phyloP scores from a whole-genome alignment of 2,329 filamentous ascomycete species.

The Lasiodiplodia citricola region DNA sequence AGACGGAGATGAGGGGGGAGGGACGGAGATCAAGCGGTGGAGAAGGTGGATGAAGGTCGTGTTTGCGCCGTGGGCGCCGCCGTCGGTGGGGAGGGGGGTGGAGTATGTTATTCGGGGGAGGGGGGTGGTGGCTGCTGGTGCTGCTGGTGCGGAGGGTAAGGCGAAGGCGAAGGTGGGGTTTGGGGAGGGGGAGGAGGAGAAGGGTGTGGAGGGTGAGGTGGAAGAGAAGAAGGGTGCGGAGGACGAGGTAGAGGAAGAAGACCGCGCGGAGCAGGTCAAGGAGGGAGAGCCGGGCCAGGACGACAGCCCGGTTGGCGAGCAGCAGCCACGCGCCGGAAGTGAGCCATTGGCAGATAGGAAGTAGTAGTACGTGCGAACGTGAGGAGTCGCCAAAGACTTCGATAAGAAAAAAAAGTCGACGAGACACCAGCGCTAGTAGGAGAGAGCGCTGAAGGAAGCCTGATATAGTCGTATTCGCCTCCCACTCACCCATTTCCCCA shows the following conservation, averaged over 20 bases:
- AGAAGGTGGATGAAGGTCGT: slow-evolving; percentile 85
- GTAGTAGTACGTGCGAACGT: no score
- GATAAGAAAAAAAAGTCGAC: no score
- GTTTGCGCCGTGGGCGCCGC: slow-evolving; percentile 77
- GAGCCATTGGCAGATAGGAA: no score
- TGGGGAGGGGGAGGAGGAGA: not conserved
- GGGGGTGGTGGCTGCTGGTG: slow-evolving; percentile 48
- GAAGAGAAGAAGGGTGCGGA: not conserved
- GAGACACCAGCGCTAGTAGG: not conserved
- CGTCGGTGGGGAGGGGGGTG: slow-evolving; percentile 59
- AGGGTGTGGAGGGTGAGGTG: not conserved
- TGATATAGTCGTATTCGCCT: not conserved
- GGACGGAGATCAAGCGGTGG: slow-evolving; percentile 62
- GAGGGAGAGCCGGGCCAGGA: not conserved
- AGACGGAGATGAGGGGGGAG: slow-evolving; percentile 31
- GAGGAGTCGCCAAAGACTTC: no score
- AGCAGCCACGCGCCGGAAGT: no score
- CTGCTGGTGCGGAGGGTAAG: not conserved
- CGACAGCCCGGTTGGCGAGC: not conserved
- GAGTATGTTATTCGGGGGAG: slow-evolving; percentile 78
- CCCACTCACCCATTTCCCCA: not conserved
- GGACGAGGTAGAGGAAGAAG: not conserved
- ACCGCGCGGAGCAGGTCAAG: not conserved
- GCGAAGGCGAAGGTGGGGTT: not conserved
- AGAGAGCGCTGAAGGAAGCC: not conserved